phyloP scores from a whole-genome alignment of 2,329 filamentous ascomycete genomes.

The Colletotrichum paranaense region DNA sequence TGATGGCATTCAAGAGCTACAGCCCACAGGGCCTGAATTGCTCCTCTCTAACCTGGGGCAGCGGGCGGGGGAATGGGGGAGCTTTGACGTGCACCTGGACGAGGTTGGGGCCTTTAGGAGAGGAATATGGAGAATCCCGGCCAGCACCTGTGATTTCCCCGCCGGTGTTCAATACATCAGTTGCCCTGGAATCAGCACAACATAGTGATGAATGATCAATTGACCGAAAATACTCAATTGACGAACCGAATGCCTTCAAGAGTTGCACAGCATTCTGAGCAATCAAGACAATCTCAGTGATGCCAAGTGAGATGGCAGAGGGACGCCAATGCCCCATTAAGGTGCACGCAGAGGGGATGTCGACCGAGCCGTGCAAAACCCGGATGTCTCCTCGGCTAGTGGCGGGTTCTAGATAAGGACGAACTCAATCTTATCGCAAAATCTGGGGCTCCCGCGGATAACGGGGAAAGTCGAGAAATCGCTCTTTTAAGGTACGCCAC shows the following conservation, averaged over 20 bases:
- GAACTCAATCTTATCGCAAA: conserved; percentile 16
- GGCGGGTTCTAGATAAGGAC: conserved; percentile 24
- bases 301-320: neutral
- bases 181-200: neutral
- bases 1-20: conserved; percentile 12
- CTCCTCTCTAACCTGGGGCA: conserved; percentile 25
- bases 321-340: neutral
- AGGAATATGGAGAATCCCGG: conserved; percentile 27
- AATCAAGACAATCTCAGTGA: neutral
- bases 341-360: neutral
- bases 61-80: conserved; percentile 21
- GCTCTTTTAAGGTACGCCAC: too few species aligned
- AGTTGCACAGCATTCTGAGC: neutral
- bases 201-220: neutral
- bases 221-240: neutral
- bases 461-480: neutral
- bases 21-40: neutral
- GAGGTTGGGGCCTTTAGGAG: conserved; percentile 13
- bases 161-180: neutral
- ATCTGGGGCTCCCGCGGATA: neutral
- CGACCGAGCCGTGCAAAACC: conserved; percentile 16
- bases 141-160: neutral
- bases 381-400: conserved; percentile 25
- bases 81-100: conserved; percentile 18
- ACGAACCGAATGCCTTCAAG: neutral